Evolutionary conservation across 1,139 yeast genomes (phyloP).

Genomic region (Groenewaldozyma auringiensis): DNA sequence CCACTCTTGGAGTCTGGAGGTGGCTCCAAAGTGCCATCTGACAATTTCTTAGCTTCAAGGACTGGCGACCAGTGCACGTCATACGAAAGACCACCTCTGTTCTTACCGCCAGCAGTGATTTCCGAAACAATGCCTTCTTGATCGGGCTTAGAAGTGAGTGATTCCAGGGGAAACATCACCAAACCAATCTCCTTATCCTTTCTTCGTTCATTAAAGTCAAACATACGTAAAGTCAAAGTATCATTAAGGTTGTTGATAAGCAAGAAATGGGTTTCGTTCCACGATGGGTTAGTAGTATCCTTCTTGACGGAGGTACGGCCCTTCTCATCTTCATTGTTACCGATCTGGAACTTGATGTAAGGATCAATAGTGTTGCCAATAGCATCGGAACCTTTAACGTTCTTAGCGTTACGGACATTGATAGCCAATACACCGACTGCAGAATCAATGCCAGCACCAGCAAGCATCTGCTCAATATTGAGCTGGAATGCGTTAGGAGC

Average conservation of each 20-base stretch:
- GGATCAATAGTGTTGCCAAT: slow-evolving; percentile 85
- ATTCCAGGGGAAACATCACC: slow-evolving; percentile 65
- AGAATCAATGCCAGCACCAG: slow-evolving; percentile 73
- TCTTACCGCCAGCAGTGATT: slow-evolving; percentile 66
- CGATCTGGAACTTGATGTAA: slow-evolving; percentile 52
- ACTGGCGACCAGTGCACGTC: slow-evolving; percentile 75
- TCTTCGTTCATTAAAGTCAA: slow-evolving; percentile 69
- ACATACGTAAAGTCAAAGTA: slow-evolving; percentile 60
- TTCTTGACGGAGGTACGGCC: slow-evolving; percentile 61
- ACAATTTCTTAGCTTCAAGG: slow-evolving; percentile 62
- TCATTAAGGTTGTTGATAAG: slow-evolving; percentile 72
- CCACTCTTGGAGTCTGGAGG: slow-evolving; percentile 95
- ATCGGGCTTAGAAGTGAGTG: slow-evolving; percentile 47
- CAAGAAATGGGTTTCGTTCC: slow-evolving; percentile 73
- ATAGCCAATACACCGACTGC: slow-evolving; percentile 82
- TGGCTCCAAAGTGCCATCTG: slow-evolving; percentile 79
- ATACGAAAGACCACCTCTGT: slow-evolving; percentile 65
- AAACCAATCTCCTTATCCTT: slow-evolving; percentile 79
- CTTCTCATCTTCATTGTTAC: slow-evolving; percentile 39
- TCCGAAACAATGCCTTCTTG: slow-evolving; percentile 48
- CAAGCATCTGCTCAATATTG: slow-evolving; percentile 81
- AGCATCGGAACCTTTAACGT: slow-evolving; percentile 56
- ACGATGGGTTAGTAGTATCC: slow-evolving; percentile 63
- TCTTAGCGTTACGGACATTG: slow-evolving; percentile 57
- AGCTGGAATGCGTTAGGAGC: slow-evolving; percentile 88